Conservation (phyloP, 805 yeast genomes). For the Metschnikowia sp. region DNA sequence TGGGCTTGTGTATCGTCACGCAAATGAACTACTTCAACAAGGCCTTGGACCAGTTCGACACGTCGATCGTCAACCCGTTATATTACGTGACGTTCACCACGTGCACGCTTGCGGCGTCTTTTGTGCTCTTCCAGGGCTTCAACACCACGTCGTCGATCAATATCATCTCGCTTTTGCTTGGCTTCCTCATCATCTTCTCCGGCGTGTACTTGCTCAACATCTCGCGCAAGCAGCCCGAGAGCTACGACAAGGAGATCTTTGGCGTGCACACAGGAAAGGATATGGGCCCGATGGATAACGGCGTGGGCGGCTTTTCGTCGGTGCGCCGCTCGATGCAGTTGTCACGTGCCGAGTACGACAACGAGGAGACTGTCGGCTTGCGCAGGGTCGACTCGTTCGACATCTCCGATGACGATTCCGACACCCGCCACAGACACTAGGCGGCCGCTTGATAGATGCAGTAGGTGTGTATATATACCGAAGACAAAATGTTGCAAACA, state of each 20-base stretch:
- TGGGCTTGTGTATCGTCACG: conserved; percentile 75
- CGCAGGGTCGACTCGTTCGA: conserved; percentile 64
- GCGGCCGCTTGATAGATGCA: not conserved
- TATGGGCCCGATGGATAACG: conserved; percentile 73
- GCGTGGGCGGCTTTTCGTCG: conserved; percentile 68
- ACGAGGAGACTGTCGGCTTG: conserved; percentile 49
- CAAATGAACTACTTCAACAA: conserved; percentile 94
- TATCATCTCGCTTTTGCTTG: conserved; percentile 76
- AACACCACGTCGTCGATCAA: conserved; percentile 79
- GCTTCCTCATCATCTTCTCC: conserved; percentile 80
- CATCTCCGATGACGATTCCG: conserved; percentile 40
- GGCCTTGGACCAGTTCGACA: conserved; percentile 89
- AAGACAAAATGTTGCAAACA: too few relatives aligned
- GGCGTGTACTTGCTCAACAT: conserved; percentile 84
- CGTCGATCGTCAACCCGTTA: conserved; percentile 86
- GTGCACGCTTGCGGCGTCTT: conserved; percentile 80
- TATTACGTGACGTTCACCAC: conserved; percentile 92
- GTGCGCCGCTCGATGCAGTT: conserved; percentile 74
- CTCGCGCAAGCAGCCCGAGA: conserved; percentile 61
- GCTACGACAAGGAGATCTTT: conserved; percentile 50
- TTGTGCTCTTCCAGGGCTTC: conserved; percentile 81
- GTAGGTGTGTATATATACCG: too few relatives aligned
- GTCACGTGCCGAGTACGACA: conserved; percentile 41
- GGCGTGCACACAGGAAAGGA: conserved; percentile 53
- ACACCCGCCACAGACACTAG: conserved; percentile 15